Percentiles rank a stretch among this genome's conserved stretches.
These are phyloP conservation scores for Panellus pusillus DNA, from an alignment of 768 basidiomycete genomes.

Conservation along the genomic window DNA sequence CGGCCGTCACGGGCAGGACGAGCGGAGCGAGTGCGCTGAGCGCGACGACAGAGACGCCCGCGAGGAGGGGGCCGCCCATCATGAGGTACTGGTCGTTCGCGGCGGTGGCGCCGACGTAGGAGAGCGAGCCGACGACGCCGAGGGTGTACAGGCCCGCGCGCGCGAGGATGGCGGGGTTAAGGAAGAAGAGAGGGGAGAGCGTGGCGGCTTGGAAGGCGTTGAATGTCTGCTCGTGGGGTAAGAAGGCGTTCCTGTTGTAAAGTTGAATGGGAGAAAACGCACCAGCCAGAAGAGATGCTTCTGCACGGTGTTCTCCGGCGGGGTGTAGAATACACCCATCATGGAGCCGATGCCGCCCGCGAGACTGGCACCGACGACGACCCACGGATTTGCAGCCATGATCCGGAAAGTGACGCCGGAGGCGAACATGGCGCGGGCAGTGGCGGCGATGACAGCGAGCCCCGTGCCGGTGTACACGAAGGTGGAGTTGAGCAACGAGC, in stretches of 20 bases:
- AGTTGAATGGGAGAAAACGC: constrained; percentile 26
- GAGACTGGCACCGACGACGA: constrained; percentile 79
- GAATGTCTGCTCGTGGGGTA: constrained; percentile 55
- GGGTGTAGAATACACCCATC: constrained; percentile 78
- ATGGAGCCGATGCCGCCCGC: constrained; percentile 81
- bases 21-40: constrained; percentile 86
- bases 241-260: not conserved
- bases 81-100: constrained; percentile 82
- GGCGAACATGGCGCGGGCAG: constrained; percentile 77
- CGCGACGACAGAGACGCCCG: constrained; percentile 86
- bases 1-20: constrained; percentile 74
- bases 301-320: constrained; percentile 72
- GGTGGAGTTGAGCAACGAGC: constrained; percentile 68
- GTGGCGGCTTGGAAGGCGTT: constrained; percentile 86
- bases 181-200: constrained; percentile 85
- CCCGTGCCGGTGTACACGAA: constrained; percentile 87
- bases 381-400: constrained; percentile 86
- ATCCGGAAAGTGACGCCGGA: constrained; percentile 68
- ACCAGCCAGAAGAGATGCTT: constrained; percentile 85
- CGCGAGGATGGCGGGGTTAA: constrained; percentile 80
- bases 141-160: constrained; percentile 87
- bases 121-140: constrained; percentile 82
- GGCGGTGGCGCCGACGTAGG: constrained; percentile 88
- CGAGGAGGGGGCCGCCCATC: constrained; percentile 85
- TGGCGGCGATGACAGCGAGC: constrained; percentile 70